Percentiles rank a stretch among this genome's conserved stretches.
Evolutionary conservation across 176 grass and related monocot species (phyloP).

Genomic region (Eremochloa ophiuroides): DNA sequence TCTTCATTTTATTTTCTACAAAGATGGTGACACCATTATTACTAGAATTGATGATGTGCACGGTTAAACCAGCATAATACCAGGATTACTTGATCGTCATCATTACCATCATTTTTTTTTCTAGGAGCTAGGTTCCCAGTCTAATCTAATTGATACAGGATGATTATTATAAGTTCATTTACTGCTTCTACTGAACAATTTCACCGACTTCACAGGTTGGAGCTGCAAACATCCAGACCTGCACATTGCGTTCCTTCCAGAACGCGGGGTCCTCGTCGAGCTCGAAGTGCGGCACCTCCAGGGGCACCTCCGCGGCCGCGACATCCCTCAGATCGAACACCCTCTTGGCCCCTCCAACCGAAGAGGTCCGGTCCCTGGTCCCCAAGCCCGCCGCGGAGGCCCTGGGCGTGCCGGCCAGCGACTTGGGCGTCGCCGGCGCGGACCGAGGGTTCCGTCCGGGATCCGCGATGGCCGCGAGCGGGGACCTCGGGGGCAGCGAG

Average conservation of each 20-base stretch:
- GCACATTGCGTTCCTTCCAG: slow-evolving; percentile 92
- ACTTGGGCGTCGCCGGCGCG: slow-evolving; percentile 59
- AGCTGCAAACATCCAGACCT: slow-evolving; percentile 39
- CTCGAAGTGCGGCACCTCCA: slow-evolving; percentile 68
- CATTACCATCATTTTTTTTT: not conserved
- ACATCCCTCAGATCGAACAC: slow-evolving; percentile 38
- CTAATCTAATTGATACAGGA: not conserved
- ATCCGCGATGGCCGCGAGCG: slow-evolving; percentile 70
- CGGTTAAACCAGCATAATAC: not conserved
- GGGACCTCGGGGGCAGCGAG: slow-evolving; percentile 55
- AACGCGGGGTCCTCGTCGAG: slow-evolving; percentile 86
- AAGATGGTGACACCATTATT: not conserved
- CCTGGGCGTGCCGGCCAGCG: slow-evolving; percentile 41
- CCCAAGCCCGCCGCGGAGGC: slow-evolving; percentile 23
- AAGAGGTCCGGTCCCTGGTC: slow-evolving; percentile 51
- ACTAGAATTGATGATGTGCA: not conserved
- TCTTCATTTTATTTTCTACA: not conserved
- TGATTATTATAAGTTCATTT: not conserved
- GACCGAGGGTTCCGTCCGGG: slow-evolving; percentile 55
- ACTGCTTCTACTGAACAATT: not conserved
- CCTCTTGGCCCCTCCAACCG: slow-evolving; percentile 39
- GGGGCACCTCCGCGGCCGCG: slow-evolving; percentile 32
- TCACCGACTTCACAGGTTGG: not conserved
- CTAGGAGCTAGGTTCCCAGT: not conserved
- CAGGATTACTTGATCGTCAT: not conserved